Conservation (phyloP, 2,329 filamentous ascomycete species). For the Scytalidium sp. region DNA sequence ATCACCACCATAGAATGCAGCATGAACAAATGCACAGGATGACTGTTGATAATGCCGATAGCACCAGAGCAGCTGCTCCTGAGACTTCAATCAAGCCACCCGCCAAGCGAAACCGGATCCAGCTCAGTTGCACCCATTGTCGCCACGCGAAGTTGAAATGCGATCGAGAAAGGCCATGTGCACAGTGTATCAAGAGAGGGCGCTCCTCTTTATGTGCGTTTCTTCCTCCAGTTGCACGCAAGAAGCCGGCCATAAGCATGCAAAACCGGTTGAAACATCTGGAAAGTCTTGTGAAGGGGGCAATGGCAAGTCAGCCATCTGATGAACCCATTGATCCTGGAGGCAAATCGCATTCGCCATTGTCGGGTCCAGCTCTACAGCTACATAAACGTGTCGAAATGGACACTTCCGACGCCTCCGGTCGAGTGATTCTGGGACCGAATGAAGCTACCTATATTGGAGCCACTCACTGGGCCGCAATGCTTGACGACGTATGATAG, state of each 20-base stretch:
- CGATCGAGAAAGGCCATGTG: conserved; percentile 49
- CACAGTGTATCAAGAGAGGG: conserved; percentile 49
- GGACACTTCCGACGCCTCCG: too few relatives aligned
- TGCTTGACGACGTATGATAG: conserved; percentile 50
- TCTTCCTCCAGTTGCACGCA: conserved; percentile 42
- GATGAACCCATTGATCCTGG: too few relatives aligned
- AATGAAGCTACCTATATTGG: too few relatives aligned
- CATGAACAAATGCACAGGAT: too few relatives aligned
- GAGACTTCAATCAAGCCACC: too few relatives aligned
- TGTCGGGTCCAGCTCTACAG: too few relatives aligned
- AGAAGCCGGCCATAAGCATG: conserved; percentile 43
- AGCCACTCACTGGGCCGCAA: conserved; percentile 55
- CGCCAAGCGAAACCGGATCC: background rate
- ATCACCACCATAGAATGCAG: too few relatives aligned
- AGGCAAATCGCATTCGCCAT: too few relatives aligned
- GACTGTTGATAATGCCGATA: too few relatives aligned
- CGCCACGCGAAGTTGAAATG: conserved; percentile 39
- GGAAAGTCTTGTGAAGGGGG: conserved; percentile 54
- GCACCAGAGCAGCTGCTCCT: too few relatives aligned
- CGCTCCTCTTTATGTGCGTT: conserved; percentile 45
- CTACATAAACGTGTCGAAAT: too few relatives aligned
- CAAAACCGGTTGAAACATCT: conserved; percentile 51
- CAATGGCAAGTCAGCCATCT: conserved; percentile 40
- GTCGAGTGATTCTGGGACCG: too few relatives aligned
- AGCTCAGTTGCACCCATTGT: conserved; percentile 13